Evolutionary conservation across 108 stramenopile species (phyloP), one percentile per base, ranked within the genome.

Genomic region (Skeletonema tropicum): DNA sequence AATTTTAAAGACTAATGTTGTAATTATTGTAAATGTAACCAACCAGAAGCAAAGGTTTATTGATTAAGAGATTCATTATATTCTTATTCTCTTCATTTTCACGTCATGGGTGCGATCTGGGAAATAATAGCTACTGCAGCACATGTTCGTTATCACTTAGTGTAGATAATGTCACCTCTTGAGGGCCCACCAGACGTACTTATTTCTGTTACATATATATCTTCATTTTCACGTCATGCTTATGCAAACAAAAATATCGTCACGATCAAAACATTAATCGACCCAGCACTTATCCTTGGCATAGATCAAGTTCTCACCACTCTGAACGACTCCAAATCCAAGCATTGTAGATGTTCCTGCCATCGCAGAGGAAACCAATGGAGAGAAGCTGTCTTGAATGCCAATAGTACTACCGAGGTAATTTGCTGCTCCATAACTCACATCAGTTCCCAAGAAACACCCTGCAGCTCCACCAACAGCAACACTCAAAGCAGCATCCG

Each of bases 391-490:
- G 5, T 73, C 71, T 10, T 41, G 42, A n/a, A 73, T 64, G n/a
- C 71, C 71, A 17, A 73, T 65, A 2, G 49, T 3, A 31, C 25
- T 10, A 14, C 55, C 39, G 39, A 73, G 64, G 41, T 55, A 74
- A 61, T 74, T 74, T 17, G 33, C 45, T 14, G 12, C 26, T 23
- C 48, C 55, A 25, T 74, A 74, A 46, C 55, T 67, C 14, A 48
- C 48, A 38, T 74, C 73, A 33, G 73, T 74, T 21, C 73, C 73
- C 31, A 74, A 65, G 31, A 74, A 74, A 65, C 33, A 49, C 1
- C 25, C 65, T 35, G 73, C 46, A 13, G 73, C 73, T 25, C 46
- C 65, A 52, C 73, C 73, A 33, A 74, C 67, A 57, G 66, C 66
- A 35, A 74, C 29, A 29, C 52, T 57, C 42, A 74, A 36, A 23